Evolutionary conservation across 352 stramenopile species (phyloP), one percentile per base, ranked within the genome.

Genomic region (Labyrinthula sp.): DNA sequence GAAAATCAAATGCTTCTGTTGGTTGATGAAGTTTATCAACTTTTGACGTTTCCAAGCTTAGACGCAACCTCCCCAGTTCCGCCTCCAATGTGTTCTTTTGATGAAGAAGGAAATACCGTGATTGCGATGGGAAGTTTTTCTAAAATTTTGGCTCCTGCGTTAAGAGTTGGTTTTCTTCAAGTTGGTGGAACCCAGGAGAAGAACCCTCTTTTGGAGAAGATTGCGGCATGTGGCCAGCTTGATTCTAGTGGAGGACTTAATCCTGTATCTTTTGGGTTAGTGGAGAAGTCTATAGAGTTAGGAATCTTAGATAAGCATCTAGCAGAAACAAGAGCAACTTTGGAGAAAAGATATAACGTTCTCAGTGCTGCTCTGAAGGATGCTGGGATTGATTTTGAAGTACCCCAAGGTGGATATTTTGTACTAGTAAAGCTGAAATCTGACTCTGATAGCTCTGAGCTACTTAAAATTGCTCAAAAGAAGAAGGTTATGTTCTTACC

Each of bases 21-120:
- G 31, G 77, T 75, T 10, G 79, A 93, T 60, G 81, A 93, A 57
- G 78, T 86, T 1, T 93, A 93, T 66, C 82, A 93, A 52, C 58
- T 92, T 23, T 60, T 93, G 17, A 69, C 72, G 24, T 76, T 49
- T 22, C 34, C 30, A 18, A 27, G 34, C 46, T 45, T 35, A 7
- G 36, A 33, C 38, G 23, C 26, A 17, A n/a, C n/a, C n/a, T n/a
- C n/a, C n/a, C n/a, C n/a, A n/a, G n/a, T n/a, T n/a, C 56, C 68
- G 17, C 60, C 65, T n/a, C 64, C 71, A 4, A 59, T 82, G 10
- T 65, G 69, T 5, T 73, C 67, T 10, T 76, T 68, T 30, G 72
- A 79, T 23, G 59, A 33, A 22, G 68, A 59, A 2, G 72, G 69
- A 1, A 35, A 62, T 3, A n/a, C n/a, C n/a, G 64, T 81, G 41